Conservation (phyloP, 148 eudicot genomes). For the Rheum nobile region DNA sequence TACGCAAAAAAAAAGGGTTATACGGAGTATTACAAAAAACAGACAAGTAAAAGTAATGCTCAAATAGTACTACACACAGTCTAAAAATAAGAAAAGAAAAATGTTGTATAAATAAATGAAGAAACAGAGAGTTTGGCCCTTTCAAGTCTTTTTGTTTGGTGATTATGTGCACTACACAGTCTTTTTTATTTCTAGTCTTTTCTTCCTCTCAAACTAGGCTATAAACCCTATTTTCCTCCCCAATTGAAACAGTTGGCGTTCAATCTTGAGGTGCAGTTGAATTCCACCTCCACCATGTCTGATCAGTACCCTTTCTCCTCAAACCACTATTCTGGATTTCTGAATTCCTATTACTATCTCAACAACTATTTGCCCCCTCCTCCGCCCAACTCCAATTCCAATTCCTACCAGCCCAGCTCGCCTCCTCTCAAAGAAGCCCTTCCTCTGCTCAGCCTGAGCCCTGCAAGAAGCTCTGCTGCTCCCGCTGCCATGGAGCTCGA, state of each 20-base stretch:
- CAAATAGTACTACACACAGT: neutral
- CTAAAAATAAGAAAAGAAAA: neutral
- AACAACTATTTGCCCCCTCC: neutral
- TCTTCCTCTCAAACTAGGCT: neutral
- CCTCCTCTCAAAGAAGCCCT: conserved; percentile 12
- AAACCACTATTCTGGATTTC: conserved; percentile 2
- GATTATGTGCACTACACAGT: conserved; percentile 7
- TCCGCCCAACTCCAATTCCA: neutral
- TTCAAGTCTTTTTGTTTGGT: neutral
- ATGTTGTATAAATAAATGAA: neutral
- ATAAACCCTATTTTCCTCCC: conserved; percentile 3
- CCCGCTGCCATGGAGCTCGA: neutral
- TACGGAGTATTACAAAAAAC: no score
- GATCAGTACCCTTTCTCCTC: conserved; percentile 8
- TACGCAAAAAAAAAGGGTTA: no score
- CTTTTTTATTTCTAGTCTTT: neutral
- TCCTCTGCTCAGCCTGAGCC: conserved; percentile 11
- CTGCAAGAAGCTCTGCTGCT: neutral
- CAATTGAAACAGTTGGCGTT: neutral
- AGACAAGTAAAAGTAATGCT: neutral
- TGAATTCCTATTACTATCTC: conserved; percentile 1
- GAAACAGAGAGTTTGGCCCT: neutral
- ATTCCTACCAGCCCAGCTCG: neutral
- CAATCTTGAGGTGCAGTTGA: neutral
- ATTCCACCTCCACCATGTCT: neutral